Evolutionary conservation across 1,139 yeast species (phyloP), one percentile per base, ranked within the genome.

Genomic region (Yamadazyma aaseri): DNA sequence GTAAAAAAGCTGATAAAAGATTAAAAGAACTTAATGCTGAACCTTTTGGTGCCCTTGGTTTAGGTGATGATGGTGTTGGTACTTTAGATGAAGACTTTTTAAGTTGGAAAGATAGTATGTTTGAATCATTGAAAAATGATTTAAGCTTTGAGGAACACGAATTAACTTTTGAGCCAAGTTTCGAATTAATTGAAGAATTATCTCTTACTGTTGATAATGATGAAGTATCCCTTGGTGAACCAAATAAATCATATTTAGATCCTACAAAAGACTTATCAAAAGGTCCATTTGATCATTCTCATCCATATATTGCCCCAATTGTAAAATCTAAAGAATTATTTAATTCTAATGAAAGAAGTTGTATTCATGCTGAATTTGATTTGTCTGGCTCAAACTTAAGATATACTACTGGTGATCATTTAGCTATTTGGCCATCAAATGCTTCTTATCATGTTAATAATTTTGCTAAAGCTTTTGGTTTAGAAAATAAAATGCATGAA

Each of bases 41-140:
- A 33, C 58, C 80, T 36, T 65, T 90, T 38, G 94, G 94, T 32
- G 72, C 67, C 17, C 76, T 77, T 41, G 97, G 97, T 34, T 79
- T 81, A 60, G 98, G 96, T 58, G 98, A 90, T 56, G 98, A 90
- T 53, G 97, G 97, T 49, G 76, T 78, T 45, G 97, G 95, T 28
- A 80, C 96, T 34, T 81, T 90, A 73, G 97, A 92, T 61, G 98
- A 92, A 61, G 97, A 92, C 60, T 92, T 81, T 60, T 64, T 92
- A 56, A 69, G 89, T 31, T 92, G 98, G 98, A 90, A 90, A 63
- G 97, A 90, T 44, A 60, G 69, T 12, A 71, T 86, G 38, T 72
- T 84, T 50, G 87, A 80, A 33, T 60, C 73, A 9, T 73, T 86
- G 64, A 85, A 80, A 59, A 74, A 73, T 49, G 71, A 74, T 42